Evolutionary conservation across 495 filamentous ascomycete species (phyloP).

Genomic region (Darksidea phi): DNA sequence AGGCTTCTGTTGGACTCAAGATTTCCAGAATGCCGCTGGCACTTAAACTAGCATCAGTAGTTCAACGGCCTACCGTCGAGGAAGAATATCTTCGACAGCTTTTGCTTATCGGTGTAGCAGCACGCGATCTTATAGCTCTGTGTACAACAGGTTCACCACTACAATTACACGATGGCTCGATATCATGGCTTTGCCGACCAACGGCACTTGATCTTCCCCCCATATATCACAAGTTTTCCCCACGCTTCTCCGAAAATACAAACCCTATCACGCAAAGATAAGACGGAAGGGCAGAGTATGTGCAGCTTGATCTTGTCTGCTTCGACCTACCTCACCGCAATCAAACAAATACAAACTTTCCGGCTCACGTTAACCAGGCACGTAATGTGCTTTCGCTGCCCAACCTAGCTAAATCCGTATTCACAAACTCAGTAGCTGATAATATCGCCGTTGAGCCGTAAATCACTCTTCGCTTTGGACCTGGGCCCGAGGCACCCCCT

Average conservation of each 20-base stretch:
- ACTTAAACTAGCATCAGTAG: slow-evolving; percentile 14
- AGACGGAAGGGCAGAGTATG: slow-evolving; percentile 32
- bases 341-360: slow-evolving; percentile 16
- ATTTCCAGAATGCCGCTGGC: slow-evolving; percentile 37
- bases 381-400: slow-evolving; percentile 59
- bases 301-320: slow-evolving; percentile 39
- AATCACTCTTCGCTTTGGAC: slow-evolving; percentile 64
- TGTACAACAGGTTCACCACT: slow-evolving; percentile 38
- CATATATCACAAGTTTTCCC: background rate
- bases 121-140: slow-evolving; percentile 37
- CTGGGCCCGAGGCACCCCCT: slow-evolving; percentile 49
- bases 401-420: slow-evolving; percentile 73
- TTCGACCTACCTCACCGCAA: slow-evolving; percentile 24
- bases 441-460: slow-evolving; percentile 96
- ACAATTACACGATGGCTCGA: slow-evolving; percentile 25
- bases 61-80: slow-evolving; percentile 25
- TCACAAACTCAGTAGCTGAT: slow-evolving; percentile 84
- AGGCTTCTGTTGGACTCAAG: slow-evolving; percentile 38
- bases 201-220: slow-evolving; percentile 34
- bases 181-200: slow-evolving; percentile 37
- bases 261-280: slow-evolving; percentile 24
- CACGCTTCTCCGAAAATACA: slow-evolving; percentile 5
- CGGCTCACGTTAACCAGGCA: slow-evolving; percentile 27
- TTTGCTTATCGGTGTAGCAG: slow-evolving; percentile 36
- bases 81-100: slow-evolving; percentile 40